Evolutionary conservation across 371 early-diverging fungal genomes (phyloP), one percentile per base, ranked within the genome.

Genomic region (Syncephalis plumigaleata): DNA sequence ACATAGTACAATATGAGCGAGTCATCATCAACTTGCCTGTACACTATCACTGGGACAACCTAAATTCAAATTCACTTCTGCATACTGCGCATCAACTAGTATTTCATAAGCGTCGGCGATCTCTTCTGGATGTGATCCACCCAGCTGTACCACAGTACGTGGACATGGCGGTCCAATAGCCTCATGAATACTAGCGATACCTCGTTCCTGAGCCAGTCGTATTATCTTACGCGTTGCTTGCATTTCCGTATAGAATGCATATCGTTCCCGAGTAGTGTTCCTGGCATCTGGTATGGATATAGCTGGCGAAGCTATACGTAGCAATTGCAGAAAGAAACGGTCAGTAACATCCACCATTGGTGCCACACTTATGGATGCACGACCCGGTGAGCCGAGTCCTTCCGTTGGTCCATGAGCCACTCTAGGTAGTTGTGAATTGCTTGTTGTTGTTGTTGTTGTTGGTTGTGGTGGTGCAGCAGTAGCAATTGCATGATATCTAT

Each of bases 271-370:
- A 31, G 11, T 31, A 11, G 11, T 31, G 11, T 11, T 11, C 31
- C 15, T 53, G 58, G 13, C 17, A 25, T 5, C 23, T 47, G 16
- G n/a, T 18, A 7, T 9, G 8, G 24, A 31, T 31, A 8, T 11
- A 39, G 27, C 69, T 16, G 68, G 60, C 0, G 80, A 77, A 36
- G 83, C 77, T 27, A 85, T 68, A 39, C 68, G 68, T n/a, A 79
- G 57, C 7, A 85, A 55, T 22, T 77, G 72, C 37, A 81, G 55
- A 49, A 83, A 85, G 51, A 68, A 68, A 71, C 70, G 37, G 5
- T 75, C 73, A 9, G 82, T 77, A 13, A 85, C 79, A 51, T 83
- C 81, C 2, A 83, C 66, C 85, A 85, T 85, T 8, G 85, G 85
- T 5, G 85, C 85, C 8, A 85, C 80, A 48, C 77, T 71, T 22